Evolutionary conservation across 2,329 filamentous ascomycete genomes (phyloP), one percentile per base, ranked within the genome.

Genomic region (Cytospora chrysosperma): DNA sequence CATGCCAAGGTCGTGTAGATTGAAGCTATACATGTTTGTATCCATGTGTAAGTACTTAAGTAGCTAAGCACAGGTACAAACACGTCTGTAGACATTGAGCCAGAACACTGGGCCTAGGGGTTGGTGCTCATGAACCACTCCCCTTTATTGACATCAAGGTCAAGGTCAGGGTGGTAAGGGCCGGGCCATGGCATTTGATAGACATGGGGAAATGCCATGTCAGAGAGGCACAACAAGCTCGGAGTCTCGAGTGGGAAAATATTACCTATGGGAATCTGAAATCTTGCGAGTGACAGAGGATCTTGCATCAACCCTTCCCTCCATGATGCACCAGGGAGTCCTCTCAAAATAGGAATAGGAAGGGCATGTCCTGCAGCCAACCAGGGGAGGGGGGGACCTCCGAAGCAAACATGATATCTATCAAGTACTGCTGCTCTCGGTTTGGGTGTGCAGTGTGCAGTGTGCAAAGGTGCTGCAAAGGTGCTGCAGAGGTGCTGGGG

Each of bases 21-120:
- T 60, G 50, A 60, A 50, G 58, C 58, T 60, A 32, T 60, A 50
- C n/a, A 47, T 47, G 43, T n/a, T n/a, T n/a, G n/a, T 24, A n/a
- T 47, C 43, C 43, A 21, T 17, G 34, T 37, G 17, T 37, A n/a
- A n/a, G n/a, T n/a, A 21, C 21, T 6, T 21, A 19, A 40, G 40
- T 43, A 21, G 5, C 37, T 13, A 47, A 24, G 43, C 10, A 24
- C 10, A 47, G n/a, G 9, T 47, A 24, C n/a, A 4, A 12, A 47
- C n/a, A 47, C 43, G 19, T 12, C 21, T 24, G n/a, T 13, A 47
- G n/a, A 24, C 37, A n/a, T n/a, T 10, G 21, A 12, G 8, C 6
- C n/a, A n/a, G n/a, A 12, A 24, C 4, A 47, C 9, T 24, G n/a
- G 43, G 10, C 10, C n/a, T 47, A 13, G 10, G 10, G 3, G 43